phyloP scores from a whole-genome alignment of 768 basidiomycete species.

The Pulveroboletus sp. region DNA sequence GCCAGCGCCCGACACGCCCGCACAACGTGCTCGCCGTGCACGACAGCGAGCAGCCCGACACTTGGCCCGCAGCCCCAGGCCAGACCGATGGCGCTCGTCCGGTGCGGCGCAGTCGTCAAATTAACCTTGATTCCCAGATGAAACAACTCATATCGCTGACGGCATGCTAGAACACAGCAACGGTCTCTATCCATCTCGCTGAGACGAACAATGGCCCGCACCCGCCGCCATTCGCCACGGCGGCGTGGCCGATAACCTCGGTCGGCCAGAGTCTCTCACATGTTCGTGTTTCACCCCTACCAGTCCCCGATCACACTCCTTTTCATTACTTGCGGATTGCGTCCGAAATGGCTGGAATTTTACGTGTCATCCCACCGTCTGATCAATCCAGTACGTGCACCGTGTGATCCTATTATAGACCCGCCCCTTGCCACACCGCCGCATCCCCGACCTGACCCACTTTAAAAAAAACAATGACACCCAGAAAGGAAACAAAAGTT shows the following conservation, averaged over 20 bases:
- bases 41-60: background rate
- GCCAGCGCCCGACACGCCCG: constrained; percentile 27
- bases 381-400: constrained; percentile 6
- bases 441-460: no score
- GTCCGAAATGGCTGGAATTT: constrained; percentile 13
- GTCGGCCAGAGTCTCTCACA: no score
- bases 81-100: background rate
- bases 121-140: constrained; percentile 22
- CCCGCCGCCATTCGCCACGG: background rate
- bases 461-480: no score
- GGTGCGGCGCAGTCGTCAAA: constrained; percentile 19
- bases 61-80: no score
- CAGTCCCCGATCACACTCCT: background rate
- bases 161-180: constrained; percentile 16
- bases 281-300: background rate
- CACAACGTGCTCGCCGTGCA: constrained; percentile 11
- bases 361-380: constrained; percentile 17
- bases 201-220: constrained; percentile 5
- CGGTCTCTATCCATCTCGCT: constrained; percentile 1
- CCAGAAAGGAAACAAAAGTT: constrained; percentile 15
- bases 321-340: background rate
- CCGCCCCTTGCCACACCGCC: no score
- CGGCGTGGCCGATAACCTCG: no score
- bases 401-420: background rate
- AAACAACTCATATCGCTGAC: constrained; percentile 19